These are phyloP conservation scores for Primulina tabacum DNA, from an alignment of 257 asterid genomes.

Conservation along the genomic window DNA sequence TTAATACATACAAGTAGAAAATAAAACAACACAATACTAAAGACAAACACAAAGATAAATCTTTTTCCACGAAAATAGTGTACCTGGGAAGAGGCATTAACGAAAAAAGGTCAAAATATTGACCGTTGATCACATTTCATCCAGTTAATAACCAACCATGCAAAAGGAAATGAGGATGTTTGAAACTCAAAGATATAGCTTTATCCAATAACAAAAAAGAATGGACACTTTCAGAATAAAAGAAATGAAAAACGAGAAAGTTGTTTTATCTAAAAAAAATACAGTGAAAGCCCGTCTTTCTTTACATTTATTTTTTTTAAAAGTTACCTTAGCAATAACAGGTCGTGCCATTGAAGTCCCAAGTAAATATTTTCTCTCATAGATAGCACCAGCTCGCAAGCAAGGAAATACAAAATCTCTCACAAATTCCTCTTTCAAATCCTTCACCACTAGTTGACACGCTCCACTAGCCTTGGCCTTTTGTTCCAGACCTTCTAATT, in stretches of 20 bases:
- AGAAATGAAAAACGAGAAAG: too few relatives aligned
- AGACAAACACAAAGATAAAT: not conserved
- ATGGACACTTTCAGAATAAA: too few relatives aligned
- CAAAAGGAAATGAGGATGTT: conserved; percentile 14
- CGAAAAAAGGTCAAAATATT: not conserved
- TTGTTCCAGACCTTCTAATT: conserved; percentile 87
- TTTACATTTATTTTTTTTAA: not conserved
- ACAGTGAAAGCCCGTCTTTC: not conserved
- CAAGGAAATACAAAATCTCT: conserved; percentile 89
- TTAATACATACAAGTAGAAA: conserved; percentile 15
- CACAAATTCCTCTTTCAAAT: conserved; percentile 91
- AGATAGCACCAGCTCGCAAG: conserved; percentile 90
- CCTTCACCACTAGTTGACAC: conserved; percentile 91
- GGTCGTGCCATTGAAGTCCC: conserved; percentile 99
- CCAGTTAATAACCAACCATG: not conserved
- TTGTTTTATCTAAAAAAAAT: too few relatives aligned
- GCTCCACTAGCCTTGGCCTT: conserved; percentile 99
- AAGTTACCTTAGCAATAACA: conserved; percentile 84
- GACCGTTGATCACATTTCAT: not conserved
- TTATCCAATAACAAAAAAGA: not conserved
- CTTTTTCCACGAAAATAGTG: not conserved
- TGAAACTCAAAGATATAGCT: not conserved
- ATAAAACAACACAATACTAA: too few relatives aligned
- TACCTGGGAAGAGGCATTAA: too few relatives aligned
- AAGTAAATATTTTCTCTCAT: conserved; percentile 90